phyloP scores from a whole-genome alignment of 2,329 filamentous ascomycete species.

The Xylariaceae sp. region DNA sequence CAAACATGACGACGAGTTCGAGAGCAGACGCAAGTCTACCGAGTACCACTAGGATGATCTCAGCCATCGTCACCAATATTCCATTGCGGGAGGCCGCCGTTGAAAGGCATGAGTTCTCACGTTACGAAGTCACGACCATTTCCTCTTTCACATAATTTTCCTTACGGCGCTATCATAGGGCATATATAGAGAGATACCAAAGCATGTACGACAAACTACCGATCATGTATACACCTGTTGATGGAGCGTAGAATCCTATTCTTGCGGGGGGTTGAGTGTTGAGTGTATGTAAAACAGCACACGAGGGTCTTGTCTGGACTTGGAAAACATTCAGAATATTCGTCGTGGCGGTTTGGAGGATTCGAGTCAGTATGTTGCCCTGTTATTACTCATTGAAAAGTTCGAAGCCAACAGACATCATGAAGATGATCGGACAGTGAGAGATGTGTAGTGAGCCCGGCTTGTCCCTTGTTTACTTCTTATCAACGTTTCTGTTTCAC shows the following conservation, averaged over 20 bases:
- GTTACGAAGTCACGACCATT: slow-evolving; percentile 10
- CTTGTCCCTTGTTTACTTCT: background rate
- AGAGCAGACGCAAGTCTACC: slow-evolving; percentile 25
- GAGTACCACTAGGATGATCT: slow-evolving; percentile 24
- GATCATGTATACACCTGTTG: slow-evolving; percentile 15
- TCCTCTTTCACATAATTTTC: slow-evolving; percentile 3
- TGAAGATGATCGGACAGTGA: background rate
- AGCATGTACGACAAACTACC: slow-evolving; percentile 18
- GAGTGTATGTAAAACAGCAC: slow-evolving; percentile 14
- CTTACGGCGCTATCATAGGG: slow-evolving; percentile 6
- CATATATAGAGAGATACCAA: slow-evolving; percentile 24
- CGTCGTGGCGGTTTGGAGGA: background rate
- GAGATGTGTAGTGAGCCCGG: background rate
- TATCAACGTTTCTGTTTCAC: background rate
- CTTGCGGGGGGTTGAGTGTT: background rate
- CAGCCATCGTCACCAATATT: slow-evolving; percentile 25
- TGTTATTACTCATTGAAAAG: background rate
- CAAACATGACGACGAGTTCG: slow-evolving; percentile 24
- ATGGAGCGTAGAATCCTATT: slow-evolving; percentile 3
- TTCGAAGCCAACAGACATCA: no score
- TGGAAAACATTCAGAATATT: background rate
- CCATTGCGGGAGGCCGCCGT: slow-evolving; percentile 11
- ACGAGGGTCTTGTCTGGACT: background rate
- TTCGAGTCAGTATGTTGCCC: background rate
- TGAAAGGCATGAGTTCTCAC: slow-evolving; percentile 1